These are phyloP conservation scores for Tetrahymena elliotti DNA, from an alignment of 73 alveolate species.

Conservation along the genomic window DNA sequence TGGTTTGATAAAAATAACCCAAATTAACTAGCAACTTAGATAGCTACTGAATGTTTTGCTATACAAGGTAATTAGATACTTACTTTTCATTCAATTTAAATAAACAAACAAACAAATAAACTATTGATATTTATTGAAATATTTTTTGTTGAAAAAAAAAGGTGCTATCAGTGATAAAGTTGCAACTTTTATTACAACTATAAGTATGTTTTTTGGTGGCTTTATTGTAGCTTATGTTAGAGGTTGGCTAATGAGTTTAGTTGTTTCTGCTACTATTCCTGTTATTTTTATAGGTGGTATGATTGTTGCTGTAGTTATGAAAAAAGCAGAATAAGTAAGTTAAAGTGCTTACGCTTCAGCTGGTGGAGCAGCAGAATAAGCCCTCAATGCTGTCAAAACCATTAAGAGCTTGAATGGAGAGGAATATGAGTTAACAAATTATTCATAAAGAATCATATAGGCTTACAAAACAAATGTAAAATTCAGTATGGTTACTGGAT, in stretches of 20 bases:
- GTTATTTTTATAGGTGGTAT: slow-evolving; percentile 12
- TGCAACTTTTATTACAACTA: slow-evolving; percentile 51
- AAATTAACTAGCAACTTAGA: slow-evolving; percentile 17
- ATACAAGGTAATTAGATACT: neutral
- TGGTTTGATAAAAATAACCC: slow-evolving; percentile 39
- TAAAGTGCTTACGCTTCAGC: slow-evolving; percentile 51
- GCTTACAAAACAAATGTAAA: slow-evolving; percentile 19
- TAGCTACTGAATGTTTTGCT: slow-evolving; percentile 24
- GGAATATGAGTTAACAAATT: slow-evolving; percentile 13
- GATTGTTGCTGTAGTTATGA: slow-evolving; percentile 37
- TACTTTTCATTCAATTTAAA: neutral
- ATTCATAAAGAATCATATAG: neutral
- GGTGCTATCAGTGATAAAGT: slow-evolving; percentile 72
- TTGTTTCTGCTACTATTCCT: slow-evolving; percentile 49
- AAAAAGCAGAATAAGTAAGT: slow-evolving; percentile 26
- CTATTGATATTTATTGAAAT: no score
- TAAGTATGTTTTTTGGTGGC: slow-evolving; percentile 55
- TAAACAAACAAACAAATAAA: no score
- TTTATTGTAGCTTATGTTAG: slow-evolving; percentile 41
- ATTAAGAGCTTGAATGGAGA: slow-evolving; percentile 39
- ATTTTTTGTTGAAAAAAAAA: neutral
- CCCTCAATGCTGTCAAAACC: slow-evolving; percentile 66
- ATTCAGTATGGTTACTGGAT: slow-evolving; percentile 9
- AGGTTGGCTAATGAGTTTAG: slow-evolving; percentile 47
- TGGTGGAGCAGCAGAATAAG: slow-evolving; percentile 77